A percentile compares a stretch with the other conserved stretches of the same genome.
Evolutionary conservation across 2,329 filamentous ascomycete species (phyloP).

Genomic region (Penicillium sp.): DNA sequence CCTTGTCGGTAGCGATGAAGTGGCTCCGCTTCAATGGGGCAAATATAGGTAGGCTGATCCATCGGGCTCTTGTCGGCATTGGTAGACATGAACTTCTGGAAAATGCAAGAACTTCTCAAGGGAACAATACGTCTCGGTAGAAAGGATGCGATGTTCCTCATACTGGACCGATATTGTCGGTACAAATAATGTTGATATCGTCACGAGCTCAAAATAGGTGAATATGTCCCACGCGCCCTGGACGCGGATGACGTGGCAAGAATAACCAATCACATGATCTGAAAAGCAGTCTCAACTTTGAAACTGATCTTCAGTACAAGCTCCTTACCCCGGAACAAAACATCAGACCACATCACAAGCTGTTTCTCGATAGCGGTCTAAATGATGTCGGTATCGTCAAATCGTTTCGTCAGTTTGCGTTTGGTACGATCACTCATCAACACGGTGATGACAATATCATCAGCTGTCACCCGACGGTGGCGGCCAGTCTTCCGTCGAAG

Average conservation of each 20-base stretch:
- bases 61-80: conserved; percentile 3
- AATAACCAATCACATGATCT: conserved; percentile 6
- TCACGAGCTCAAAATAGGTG: background rate
- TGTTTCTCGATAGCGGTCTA: conserved; percentile 9
- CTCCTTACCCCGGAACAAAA: background rate
- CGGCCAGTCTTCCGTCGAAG: background rate
- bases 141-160: background rate
- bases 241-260: background rate
- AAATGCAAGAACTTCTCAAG: conserved; percentile 1
- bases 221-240: conserved; percentile 2
- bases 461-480: background rate
- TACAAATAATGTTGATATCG: background rate
- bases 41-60: conserved; percentile 1
- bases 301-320: conserved; percentile 16
- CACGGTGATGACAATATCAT: background rate
- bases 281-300: conserved; percentile 7
- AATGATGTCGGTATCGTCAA: conserved; percentile 1
- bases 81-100: conserved; percentile 4
- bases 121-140: conserved; percentile 1
- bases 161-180: background rate
- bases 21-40: conserved; percentile 12
- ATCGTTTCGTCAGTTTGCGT: conserved; percentile 3
- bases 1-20: conserved; percentile 21
- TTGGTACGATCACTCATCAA: background rate
- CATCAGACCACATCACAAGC: conserved; percentile 1